Conservation (phyloP, 805 yeast genomes). For the Tetrapisispora namnaoensis region DNA sequence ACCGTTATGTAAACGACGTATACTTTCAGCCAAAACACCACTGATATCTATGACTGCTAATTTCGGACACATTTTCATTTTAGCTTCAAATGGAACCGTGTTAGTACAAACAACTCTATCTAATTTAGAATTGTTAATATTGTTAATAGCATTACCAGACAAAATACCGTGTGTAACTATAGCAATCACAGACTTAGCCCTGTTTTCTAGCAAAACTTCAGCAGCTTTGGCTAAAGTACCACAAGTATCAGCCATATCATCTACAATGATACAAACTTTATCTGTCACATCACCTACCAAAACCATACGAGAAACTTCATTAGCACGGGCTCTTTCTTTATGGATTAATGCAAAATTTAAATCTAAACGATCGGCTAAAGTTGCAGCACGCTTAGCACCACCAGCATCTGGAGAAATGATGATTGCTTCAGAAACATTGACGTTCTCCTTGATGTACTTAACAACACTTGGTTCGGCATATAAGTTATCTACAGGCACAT, state of each 20-base stretch:
- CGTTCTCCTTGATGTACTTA: slow-evolving; percentile 62
- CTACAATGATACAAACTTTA: slow-evolving; percentile 77
- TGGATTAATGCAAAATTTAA: slow-evolving; percentile 91
- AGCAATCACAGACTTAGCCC: slow-evolving; percentile 81
- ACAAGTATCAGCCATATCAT: slow-evolving; percentile 98
- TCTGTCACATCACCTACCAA: slow-evolving; percentile 87
- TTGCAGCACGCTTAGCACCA: slow-evolving; percentile 95
- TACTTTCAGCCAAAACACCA: slow-evolving; percentile 85
- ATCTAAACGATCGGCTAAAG: slow-evolving; percentile 84
- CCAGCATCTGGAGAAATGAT: slow-evolving; percentile 98
- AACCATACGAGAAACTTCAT: slow-evolving; percentile 91
- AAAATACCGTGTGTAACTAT: slow-evolving; percentile 94
- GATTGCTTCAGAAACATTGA: slow-evolving; percentile 49
- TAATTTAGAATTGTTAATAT: slow-evolving; percentile 57
- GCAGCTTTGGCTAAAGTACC: slow-evolving; percentile 95
- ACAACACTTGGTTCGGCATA: slow-evolving; percentile 92
- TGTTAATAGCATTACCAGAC: slow-evolving; percentile 72
- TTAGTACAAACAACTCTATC: slow-evolving; percentile 81
- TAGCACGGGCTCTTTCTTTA: slow-evolving; percentile 90
- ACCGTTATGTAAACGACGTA: slow-evolving; percentile 91
- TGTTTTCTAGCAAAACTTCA: slow-evolving; percentile 67
- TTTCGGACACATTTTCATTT: slow-evolving; percentile 41
- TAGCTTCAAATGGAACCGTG: slow-evolving; percentile 74
- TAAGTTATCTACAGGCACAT: slow-evolving; percentile 89
- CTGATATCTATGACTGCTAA: slow-evolving; percentile 77